Evolutionary conservation across 768 basidiomycete species (phyloP).

Genomic region (Termitomyces sp.): DNA sequence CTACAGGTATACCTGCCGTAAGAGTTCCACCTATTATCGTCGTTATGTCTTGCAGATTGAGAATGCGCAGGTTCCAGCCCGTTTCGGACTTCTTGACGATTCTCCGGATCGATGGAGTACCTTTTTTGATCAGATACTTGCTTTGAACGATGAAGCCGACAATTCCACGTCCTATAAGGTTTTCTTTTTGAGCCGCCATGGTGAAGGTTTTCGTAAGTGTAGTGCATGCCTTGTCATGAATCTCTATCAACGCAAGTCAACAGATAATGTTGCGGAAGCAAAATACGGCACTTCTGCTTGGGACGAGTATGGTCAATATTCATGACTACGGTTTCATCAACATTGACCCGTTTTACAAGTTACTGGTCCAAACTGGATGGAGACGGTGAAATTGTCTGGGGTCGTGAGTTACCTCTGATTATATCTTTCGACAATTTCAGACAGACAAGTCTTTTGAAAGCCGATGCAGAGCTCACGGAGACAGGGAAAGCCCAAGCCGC

Average conservation of each 20-base stretch:
- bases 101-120: conserved; percentile 43
- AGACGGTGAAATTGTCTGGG: conserved; percentile 66
- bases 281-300: conserved; percentile 58
- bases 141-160: conserved; percentile 40
- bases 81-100: conserved; percentile 55
- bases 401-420: conserved; percentile 43
- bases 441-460: conserved; percentile 22
- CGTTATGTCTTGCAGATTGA: neutral
- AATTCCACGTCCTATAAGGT: conserved; percentile 49
- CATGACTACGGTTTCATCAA: neutral
- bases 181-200: conserved; percentile 64
- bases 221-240: neutral
- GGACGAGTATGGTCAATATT: conserved; percentile 42
- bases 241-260: neutral
- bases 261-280: conserved; percentile 63
- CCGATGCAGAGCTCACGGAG: conserved; percentile 61
- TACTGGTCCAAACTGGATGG: conserved; percentile 60
- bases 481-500: conserved; percentile 54
- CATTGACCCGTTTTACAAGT: conserved; percentile 23
- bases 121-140: conserved; percentile 33
- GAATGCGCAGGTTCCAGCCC: conserved; percentile 39
- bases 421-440: neutral
- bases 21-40: conserved; percentile 4
- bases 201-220: conserved; percentile 64
- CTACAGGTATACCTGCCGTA: conserved; percentile 24